phyloP scores from a whole-genome alignment of 495 filamentous ascomycete species.

The Neurospora sp. region DNA sequence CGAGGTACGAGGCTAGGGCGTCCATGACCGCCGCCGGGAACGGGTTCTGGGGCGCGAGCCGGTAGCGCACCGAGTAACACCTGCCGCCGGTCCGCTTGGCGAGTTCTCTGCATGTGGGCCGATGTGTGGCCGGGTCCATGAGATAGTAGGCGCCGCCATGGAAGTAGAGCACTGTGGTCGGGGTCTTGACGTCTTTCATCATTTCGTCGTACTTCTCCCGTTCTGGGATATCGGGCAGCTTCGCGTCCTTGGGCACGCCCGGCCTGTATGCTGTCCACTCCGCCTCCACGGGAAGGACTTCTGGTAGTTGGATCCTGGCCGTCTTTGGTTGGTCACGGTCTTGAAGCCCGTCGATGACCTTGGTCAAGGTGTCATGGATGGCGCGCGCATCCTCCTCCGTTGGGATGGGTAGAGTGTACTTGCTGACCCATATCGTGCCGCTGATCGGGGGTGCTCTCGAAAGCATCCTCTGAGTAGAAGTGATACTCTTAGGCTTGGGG shows the following conservation, averaged over 20 bases:
- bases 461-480: conserved; percentile 52
- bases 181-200: conserved; percentile 56
- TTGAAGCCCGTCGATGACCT: conserved; percentile 57
- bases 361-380: conserved; percentile 48
- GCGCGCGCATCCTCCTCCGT: conserved; percentile 32
- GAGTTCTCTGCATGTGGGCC: conserved; percentile 33
- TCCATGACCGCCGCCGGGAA: conserved; percentile 81
- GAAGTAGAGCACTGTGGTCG: conserved; percentile 72
- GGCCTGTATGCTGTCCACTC: conserved; percentile 79
- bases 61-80: conserved; percentile 73
- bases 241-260: conserved; percentile 43
- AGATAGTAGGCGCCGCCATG: conserved; percentile 84
- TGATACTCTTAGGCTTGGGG: conserved; percentile 36
- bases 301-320: conserved; percentile 30
- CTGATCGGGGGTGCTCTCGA: conserved; percentile 59
- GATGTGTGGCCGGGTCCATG: conserved; percentile 66
- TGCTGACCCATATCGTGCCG: conserved; percentile 72
- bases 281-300: conserved; percentile 53
- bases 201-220: conserved; percentile 60
- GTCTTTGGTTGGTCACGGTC: conserved; percentile 20
- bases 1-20: conserved; percentile 72
- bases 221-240: conserved; percentile 51
- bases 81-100: conserved; percentile 46
- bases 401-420: conserved; percentile 44
- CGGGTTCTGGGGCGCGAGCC: conserved; percentile 72